These are phyloP conservation scores for Ligustrum vulgare DNA, from an alignment of 257 asterid genomes.

Conservation along the genomic window DNA sequence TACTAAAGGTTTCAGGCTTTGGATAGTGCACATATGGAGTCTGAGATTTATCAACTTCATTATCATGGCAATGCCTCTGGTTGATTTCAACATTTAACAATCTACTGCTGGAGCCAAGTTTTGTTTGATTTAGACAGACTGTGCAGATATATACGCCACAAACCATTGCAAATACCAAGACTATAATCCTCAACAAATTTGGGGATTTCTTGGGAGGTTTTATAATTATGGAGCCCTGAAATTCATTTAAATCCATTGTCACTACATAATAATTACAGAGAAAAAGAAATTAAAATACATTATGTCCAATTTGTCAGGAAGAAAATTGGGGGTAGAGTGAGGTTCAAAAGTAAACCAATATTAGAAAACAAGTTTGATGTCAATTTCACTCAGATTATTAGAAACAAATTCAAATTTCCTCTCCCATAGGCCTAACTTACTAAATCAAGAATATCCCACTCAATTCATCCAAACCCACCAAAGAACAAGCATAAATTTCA, in stretches of 20 bases:
- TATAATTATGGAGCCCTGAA: slow-evolving; percentile 62
- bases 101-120: slow-evolving; percentile 29
- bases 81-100: slow-evolving; percentile 37
- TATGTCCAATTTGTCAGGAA: not conserved
- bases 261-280: not conserved
- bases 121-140: slow-evolving; percentile 68
- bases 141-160: slow-evolving; percentile 75
- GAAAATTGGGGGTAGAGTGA: not conserved
- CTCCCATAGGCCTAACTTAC: not conserved
- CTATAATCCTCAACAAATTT: slow-evolving; percentile 60
- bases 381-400: not conserved
- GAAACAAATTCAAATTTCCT: not conserved
- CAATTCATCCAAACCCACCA: not conserved
- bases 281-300: not conserved
- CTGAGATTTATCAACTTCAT: slow-evolving; percentile 45
- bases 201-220: slow-evolving; percentile 76
- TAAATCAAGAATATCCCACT: not conserved
- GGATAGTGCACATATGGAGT: slow-evolving; percentile 77
- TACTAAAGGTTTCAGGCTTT: slow-evolving; percentile 64
- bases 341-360: not conserved
- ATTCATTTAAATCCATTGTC: not conserved
- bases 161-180: slow-evolving; percentile 65
- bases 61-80: slow-evolving; percentile 37
- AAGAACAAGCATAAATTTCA: not conserved
- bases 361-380: not conserved